Evolutionary conservation across 306 rosid species (phyloP), one percentile per base, ranked within the genome.

Genomic region (Medicago lupulina): DNA sequence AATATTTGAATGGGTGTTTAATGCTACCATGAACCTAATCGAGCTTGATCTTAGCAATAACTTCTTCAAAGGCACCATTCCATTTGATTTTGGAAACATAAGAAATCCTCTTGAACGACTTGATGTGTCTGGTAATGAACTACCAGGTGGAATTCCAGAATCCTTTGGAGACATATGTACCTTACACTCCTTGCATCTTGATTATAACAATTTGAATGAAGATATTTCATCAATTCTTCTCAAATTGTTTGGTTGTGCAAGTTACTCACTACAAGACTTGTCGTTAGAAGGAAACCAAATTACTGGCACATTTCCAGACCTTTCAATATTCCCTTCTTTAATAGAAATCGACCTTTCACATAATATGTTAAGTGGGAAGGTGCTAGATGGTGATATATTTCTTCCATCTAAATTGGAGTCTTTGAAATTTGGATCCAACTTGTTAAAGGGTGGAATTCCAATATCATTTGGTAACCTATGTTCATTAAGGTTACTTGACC

Each of bases 1-100:
- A 10, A 40, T 81, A 71, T 71, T 81, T 47, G 31, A 46, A 0
- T 82, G 85, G 85, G 9, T 76, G n/a, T 54, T 67, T 3, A 76
- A 47, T 47, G 1, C 17, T 15, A 47, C 53, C 11, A 57, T 81
- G 12, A 65, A 38, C 14, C 10, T 47, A 63, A 55, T 43, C 54
- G 70, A 76, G 39, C 81, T 76, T 9, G 25, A 77, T n/a, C 79
- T 82, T 47, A 16, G n/a, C 0, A 0, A 0, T 17, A 77, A 77
- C 61, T 8, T 0, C 14, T 49, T 77, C 17, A 23, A 40, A 2
- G 69, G 55, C 43, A 31, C 55, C 16, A 8, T 55, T 10, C 17
- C 64, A 59, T 15, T 69, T 53, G 64, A 63, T 25, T 25, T 25
- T 25, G 28, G 28, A 1, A 25, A 25, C 2, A 25, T 2, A 1